Evolutionary conservation across 129 eudicot genomes (phyloP).

Genomic region (Mikania micrantha): DNA sequence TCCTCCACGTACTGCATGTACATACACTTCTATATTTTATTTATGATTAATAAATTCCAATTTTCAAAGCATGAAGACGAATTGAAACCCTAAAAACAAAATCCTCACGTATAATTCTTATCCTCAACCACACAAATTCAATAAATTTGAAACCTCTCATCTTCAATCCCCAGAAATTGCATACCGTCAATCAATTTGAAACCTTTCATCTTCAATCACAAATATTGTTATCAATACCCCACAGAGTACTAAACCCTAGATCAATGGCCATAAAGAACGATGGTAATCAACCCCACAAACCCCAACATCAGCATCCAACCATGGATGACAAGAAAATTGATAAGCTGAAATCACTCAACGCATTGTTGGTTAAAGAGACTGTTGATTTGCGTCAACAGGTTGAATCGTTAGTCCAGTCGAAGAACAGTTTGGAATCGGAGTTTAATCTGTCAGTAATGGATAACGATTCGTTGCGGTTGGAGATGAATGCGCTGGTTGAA

Average conservation of each 20-base stretch:
- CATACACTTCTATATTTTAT: too few relatives aligned
- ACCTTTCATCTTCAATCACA: not conserved
- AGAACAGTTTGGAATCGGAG: constrained; percentile 40
- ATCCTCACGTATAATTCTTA: too few relatives aligned
- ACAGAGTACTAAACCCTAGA: not conserved
- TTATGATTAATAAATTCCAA: too few relatives aligned
- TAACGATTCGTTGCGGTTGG: constrained; percentile 27
- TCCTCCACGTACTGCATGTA: too few relatives aligned
- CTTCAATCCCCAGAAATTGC: not conserved
- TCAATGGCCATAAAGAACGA: not conserved
- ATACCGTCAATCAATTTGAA: not conserved
- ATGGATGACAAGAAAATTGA: constrained; percentile 31
- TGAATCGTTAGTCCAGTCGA: constrained; percentile 32
- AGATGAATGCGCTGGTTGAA: constrained; percentile 37
- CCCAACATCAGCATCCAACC: not conserved
- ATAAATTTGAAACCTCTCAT: not conserved
- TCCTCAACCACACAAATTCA: not conserved
- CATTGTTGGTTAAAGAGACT: constrained; percentile 54
- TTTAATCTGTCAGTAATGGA: constrained; percentile 42
- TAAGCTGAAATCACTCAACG: constrained; percentile 55
- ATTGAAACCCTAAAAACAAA: too few relatives aligned
- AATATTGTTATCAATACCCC: not conserved
- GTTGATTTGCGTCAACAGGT: constrained; percentile 63
- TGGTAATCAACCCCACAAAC: not conserved
- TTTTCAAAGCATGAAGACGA: too few relatives aligned